Evolutionary conservation across 768 basidiomycete species (phyloP).

Genomic region (Naganishia vaughanmartiniae): DNA sequence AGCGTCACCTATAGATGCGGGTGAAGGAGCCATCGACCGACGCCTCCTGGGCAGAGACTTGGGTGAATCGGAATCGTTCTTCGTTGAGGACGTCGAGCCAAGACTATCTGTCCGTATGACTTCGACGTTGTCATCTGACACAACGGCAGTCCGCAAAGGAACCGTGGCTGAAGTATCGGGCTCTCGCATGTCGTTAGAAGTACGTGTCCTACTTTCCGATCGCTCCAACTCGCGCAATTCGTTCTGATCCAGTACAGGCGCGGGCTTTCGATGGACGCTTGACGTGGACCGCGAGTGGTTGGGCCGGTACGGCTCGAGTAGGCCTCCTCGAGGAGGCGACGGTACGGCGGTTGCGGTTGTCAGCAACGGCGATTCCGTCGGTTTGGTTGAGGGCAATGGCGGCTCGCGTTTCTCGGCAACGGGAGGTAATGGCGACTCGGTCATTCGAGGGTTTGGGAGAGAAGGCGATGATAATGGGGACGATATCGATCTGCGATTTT

Average conservation of each 20-base stretch:
- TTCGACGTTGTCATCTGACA: not conserved
- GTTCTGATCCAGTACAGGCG: not conserved
- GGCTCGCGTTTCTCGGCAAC: constrained; percentile 16
- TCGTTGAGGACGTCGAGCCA: not conserved
- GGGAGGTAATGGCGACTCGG: constrained; percentile 6
- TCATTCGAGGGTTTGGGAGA: not conserved
- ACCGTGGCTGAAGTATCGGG: not conserved
- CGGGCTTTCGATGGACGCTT: constrained; percentile 12
- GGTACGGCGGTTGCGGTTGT: not conserved
- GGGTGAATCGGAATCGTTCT: not conserved
- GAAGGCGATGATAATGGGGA: constrained; percentile 4
- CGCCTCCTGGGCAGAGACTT: constrained; percentile 7
- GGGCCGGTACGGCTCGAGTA: not conserved
- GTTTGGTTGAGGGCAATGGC: too few species aligned
- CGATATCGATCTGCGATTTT: constrained; percentile 19
- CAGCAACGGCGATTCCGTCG: too few species aligned
- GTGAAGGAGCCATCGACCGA: constrained; percentile 13
- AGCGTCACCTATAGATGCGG: not conserved
- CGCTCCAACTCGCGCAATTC: not conserved
- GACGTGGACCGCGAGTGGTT: not conserved
- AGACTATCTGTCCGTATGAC: not conserved
- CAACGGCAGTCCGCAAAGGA: not conserved
- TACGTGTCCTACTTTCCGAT: not conserved
- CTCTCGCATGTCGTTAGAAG: not conserved
- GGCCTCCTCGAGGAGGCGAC: too few species aligned